These are phyloP conservation scores for Sequoiadendron giganteum DNA, from an alignment of 75 land plant species.

Conservation along the genomic window DNA sequence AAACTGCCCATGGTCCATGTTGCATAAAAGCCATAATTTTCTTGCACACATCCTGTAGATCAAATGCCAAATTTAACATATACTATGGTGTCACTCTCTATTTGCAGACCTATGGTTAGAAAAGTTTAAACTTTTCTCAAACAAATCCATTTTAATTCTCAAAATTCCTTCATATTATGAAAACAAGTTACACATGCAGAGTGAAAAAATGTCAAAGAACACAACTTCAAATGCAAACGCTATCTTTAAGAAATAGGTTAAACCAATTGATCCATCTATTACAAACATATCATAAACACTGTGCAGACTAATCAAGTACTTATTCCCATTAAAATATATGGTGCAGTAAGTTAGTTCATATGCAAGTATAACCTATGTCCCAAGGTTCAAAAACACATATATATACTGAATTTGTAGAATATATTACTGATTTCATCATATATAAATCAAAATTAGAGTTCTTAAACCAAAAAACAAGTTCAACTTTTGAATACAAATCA, in stretches of 20 bases:
- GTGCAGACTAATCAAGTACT: neutral
- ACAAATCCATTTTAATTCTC: neutral
- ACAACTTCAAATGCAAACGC: neutral
- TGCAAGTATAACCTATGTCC: neutral
- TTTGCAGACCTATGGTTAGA: neutral
- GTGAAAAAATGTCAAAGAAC: neutral
- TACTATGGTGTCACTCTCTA: no score
- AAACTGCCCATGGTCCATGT: conserved; percentile 43
- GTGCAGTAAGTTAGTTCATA: neutral
- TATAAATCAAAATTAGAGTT: no score
- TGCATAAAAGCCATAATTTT: conserved; percentile 52
- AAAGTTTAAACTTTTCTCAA: neutral
- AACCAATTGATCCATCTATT: neutral
- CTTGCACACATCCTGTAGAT: conserved; percentile 46
- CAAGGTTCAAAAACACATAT: no score
- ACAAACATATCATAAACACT: neutral
- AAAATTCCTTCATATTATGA: neutral
- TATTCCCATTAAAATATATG: neutral
- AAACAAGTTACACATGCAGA: neutral
- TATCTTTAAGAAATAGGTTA: neutral
- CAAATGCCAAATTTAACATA: neutral
- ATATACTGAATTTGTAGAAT: no score
- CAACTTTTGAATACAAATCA: no score
- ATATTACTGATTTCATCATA: no score
- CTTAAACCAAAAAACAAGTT: no score